Conservation (phyloP, 2,329 filamentous ascomycete species). For the Didymella keratinophila region DNA sequence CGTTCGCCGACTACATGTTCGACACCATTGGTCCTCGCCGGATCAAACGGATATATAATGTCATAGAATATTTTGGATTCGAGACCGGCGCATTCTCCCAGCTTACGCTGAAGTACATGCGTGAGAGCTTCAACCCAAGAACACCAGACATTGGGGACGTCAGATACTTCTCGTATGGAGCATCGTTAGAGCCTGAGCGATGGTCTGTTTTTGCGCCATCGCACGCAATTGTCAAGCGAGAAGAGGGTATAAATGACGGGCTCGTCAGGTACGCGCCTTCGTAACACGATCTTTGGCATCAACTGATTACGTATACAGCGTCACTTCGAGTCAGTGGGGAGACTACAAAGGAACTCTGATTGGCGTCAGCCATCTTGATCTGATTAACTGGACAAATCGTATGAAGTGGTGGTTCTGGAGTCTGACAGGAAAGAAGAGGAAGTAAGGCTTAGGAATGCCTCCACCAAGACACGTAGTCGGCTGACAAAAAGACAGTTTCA, state of each 20-base stretch:
- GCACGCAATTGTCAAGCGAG: constrained; percentile 61
- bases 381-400: constrained; percentile 73
- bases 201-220: constrained; percentile 66
- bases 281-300: neutral
- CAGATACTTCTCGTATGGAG: constrained; percentile 70
- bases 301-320: constrained; percentile 45
- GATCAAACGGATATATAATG: constrained; percentile 63
- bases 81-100: constrained; percentile 69
- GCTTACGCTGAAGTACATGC: constrained; percentile 66
- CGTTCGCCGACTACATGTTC: constrained; percentile 69
- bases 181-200: constrained; percentile 62
- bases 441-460: constrained; percentile 44
- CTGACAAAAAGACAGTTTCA: constrained; percentile 60
- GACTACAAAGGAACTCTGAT: constrained; percentile 69
- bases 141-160: constrained; percentile 64
- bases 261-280: constrained; percentile 59
- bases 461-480: neutral
- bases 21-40: constrained; percentile 65
- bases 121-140: constrained; percentile 65
- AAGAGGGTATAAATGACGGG: constrained; percentile 69
- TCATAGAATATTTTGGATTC: constrained; percentile 62
- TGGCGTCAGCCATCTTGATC: constrained; percentile 69
- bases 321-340: constrained; percentile 67
- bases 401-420: constrained; percentile 66
- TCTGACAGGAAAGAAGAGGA: constrained; percentile 63